Conservation (phyloP, 139 green algal species). For the Edaphochlamys debaryana region DNA sequence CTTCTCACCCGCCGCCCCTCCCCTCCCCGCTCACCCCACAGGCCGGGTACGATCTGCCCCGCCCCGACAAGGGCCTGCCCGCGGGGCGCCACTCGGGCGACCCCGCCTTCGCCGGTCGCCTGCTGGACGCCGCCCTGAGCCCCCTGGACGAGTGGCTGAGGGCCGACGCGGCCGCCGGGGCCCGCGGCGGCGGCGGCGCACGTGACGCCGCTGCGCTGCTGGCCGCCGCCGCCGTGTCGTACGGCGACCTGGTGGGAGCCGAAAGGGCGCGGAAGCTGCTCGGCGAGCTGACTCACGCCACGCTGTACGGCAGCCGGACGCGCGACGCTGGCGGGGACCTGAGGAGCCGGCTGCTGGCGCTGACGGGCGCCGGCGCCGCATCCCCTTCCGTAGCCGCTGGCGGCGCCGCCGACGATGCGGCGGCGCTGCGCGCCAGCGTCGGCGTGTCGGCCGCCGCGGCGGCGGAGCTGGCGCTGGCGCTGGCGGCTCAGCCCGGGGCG, state of each 20-base stretch:
- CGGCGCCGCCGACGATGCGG: neutral
- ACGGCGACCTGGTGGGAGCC: neutral
- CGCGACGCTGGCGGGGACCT: neutral
- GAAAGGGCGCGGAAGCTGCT: neutral
- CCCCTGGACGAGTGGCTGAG: neutral
- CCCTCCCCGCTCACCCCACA: too few species aligned
- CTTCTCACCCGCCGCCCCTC: too few species aligned
- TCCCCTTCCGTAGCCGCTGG: neutral
- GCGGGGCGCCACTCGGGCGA: too few species aligned
- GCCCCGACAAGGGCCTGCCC: too few species aligned
- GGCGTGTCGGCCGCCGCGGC: neutral
- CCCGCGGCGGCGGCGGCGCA: too few species aligned
- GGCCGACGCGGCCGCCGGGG: neutral
- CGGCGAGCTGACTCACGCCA: neutral
- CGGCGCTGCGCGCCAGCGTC: neutral
- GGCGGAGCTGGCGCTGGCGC: neutral
- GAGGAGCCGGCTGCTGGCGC: neutral
- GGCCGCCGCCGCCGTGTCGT: neutral
- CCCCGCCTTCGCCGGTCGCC: too few species aligned
- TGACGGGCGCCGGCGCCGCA: neutral
- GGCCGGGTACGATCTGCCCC: too few species aligned
- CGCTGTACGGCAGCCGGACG: slow-evolving; percentile 8
- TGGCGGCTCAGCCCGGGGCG: neutral
- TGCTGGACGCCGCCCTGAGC: neutral
- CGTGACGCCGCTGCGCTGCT: neutral